phyloP scores from a whole-genome alignment of 1,284 basidiomycete species.

The Sporisorium graminicola region DNA sequence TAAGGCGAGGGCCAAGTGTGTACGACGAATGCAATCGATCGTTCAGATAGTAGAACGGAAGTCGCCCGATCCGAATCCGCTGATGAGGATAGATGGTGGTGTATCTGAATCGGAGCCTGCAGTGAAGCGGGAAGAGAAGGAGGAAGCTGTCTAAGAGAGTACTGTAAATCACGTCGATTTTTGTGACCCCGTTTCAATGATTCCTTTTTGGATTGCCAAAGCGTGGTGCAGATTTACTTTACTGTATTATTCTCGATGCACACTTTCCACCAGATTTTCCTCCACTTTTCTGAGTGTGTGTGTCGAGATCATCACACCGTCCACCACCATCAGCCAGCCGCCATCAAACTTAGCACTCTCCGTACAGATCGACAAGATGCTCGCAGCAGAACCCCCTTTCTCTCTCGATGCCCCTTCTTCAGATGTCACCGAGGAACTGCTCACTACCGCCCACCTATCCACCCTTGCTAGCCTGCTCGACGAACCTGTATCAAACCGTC shows the following conservation, averaged over 20 bases:
- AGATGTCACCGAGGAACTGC: slow-evolving; percentile 11
- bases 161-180: background rate
- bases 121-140: background rate
- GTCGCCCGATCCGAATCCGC: background rate
- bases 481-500: slow-evolving; percentile 31
- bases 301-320: background rate
- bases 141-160: background rate
- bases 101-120: background rate
- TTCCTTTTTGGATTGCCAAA: too few relatives aligned
- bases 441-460: slow-evolving; percentile 24
- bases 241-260: too few relatives aligned
- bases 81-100: background rate
- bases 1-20: background rate
- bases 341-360: background rate
- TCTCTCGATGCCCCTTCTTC: slow-evolving; percentile 1
- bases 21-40: background rate
- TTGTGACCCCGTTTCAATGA: background rate
- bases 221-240: too few relatives aligned
- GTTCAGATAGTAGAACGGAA: background rate
- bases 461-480: slow-evolving; percentile 25
- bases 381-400: slow-evolving; percentile 28
- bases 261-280: too few relatives aligned
- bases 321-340: slow-evolving; percentile 5
- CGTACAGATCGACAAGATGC: slow-evolving; percentile 8
- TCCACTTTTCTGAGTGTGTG: background rate